These are phyloP conservation scores for Exophiala oligosperma DNA, from an alignment of 2,329 filamentous ascomycete genomes.

Conservation along the genomic window DNA sequence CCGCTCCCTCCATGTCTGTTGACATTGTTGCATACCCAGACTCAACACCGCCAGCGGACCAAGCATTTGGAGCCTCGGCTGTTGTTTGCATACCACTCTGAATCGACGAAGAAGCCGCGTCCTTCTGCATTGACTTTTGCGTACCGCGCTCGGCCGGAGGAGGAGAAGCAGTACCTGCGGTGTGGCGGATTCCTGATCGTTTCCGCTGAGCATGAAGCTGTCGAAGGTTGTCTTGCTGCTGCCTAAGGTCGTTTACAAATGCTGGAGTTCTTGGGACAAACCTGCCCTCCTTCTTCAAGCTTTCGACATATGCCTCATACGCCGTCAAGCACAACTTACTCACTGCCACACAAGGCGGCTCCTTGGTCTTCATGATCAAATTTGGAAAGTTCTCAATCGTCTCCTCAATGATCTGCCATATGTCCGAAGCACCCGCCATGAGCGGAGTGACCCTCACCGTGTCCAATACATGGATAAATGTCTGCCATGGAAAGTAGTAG, in stretches of 20 bases:
- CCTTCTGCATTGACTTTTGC: too few relatives aligned
- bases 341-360: constrained; percentile 35
- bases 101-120: too few relatives aligned
- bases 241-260: not conserved
- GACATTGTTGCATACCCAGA: not conserved
- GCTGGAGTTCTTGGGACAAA: not conserved
- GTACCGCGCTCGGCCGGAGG: too few relatives aligned
- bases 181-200: not conserved
- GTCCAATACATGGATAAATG: constrained; percentile 39
- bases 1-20: not conserved
- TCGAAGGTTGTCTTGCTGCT: not conserved
- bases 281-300: constrained; percentile 14
- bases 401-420: constrained; percentile 37
- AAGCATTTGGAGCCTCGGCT: not conserved
- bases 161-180: too few relatives aligned
- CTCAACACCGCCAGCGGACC: not conserved
- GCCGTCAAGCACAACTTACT: constrained; percentile 37
- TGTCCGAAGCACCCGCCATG: constrained; percentile 33
- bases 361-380: constrained; percentile 30
- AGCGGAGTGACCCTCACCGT: constrained; percentile 37
- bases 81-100: not conserved
- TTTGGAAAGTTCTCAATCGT: constrained; percentile 37
- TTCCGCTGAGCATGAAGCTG: not conserved
- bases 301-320: constrained; percentile 28
- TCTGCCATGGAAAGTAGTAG: constrained; percentile 38